phyloP scores from a whole-genome alignment of 148 eudicot genomes.

The Mesembryanthemum crystallinum region DNA sequence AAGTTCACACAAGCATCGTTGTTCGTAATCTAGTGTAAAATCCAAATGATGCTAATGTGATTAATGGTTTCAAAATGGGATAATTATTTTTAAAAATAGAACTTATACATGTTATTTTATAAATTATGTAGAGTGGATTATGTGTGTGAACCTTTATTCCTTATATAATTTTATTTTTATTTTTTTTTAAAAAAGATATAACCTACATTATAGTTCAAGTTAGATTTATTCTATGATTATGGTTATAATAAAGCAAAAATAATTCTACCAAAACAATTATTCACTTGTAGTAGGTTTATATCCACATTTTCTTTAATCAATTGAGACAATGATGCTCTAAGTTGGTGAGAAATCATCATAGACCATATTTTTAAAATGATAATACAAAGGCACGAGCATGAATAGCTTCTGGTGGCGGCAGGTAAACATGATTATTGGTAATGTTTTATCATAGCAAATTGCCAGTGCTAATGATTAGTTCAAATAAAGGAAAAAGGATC shows the following conservation, averaged over 20 bases:
- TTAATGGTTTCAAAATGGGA: no score
- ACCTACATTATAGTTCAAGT: neutral
- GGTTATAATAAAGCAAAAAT: neutral
- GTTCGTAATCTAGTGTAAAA: no score
- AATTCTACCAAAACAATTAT: neutral
- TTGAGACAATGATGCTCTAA: neutral
- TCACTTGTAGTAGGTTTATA: neutral
- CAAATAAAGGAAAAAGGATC: no score
- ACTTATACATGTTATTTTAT: no score
- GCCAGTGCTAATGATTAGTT: no score
- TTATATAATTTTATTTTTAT: neutral
- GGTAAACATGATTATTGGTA: conserved; percentile 10
- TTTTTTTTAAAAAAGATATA: neutral
- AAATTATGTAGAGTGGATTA: no score
- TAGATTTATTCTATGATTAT: no score
- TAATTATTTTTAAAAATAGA: no score
- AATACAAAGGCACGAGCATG: neutral
- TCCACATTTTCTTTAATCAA: neutral
- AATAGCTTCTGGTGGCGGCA: conserved; percentile 4
- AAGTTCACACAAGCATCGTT: no score
- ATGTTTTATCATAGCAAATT: no score
- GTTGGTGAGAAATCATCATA: conserved; percentile 16
- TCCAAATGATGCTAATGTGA: no score
- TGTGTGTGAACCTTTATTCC: neutral
- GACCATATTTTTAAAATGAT: neutral